A percentile compares a stretch with the other conserved stretches of the same genome.
Evolutionary conservation across 192 early-diverging fungal genomes (phyloP).

Genomic region (Coemansia umbellata): DNA sequence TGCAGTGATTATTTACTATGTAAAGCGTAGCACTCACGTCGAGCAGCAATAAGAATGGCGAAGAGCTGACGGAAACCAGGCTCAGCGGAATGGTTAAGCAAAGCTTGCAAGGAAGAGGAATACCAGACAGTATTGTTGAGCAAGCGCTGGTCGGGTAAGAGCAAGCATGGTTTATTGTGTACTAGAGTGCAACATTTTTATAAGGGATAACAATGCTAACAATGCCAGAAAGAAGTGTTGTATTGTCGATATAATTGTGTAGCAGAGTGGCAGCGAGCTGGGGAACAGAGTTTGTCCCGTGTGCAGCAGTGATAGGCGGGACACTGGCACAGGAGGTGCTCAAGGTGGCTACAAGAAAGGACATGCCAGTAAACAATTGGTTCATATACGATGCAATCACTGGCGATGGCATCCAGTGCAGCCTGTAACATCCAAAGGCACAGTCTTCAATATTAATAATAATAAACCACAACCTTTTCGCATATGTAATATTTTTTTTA

Average conservation of each 20-base stretch:
- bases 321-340: slow-evolving; percentile 86
- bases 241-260: background rate
- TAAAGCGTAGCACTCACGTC: slow-evolving; percentile 10
- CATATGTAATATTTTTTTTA: no score
- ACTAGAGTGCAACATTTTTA: no score
- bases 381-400: slow-evolving; percentile 66
- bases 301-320: slow-evolving; percentile 85
- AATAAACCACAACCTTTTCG: no score
- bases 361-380: slow-evolving; percentile 80
- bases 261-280: slow-evolving; percentile 53
- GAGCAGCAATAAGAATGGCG: background rate
- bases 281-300: slow-evolving; percentile 67
- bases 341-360: slow-evolving; percentile 79
- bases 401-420: slow-evolving; percentile 44
- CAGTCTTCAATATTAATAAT: background rate
- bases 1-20: no score
- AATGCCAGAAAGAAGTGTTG: background rate
- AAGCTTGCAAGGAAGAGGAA: slow-evolving; percentile 7
- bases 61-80: background rate
- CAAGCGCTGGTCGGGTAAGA: slow-evolving; percentile 14
- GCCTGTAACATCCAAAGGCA: slow-evolving; percentile 12
- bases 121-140: slow-evolving; percentile 20
- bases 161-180: slow-evolving; percentile 1
- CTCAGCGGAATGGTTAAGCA: slow-evolving; percentile 2
- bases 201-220: background rate